Conservation (phyloP, 139 green algal genomes). For the Astrephomene gubernaculifera region DNA sequence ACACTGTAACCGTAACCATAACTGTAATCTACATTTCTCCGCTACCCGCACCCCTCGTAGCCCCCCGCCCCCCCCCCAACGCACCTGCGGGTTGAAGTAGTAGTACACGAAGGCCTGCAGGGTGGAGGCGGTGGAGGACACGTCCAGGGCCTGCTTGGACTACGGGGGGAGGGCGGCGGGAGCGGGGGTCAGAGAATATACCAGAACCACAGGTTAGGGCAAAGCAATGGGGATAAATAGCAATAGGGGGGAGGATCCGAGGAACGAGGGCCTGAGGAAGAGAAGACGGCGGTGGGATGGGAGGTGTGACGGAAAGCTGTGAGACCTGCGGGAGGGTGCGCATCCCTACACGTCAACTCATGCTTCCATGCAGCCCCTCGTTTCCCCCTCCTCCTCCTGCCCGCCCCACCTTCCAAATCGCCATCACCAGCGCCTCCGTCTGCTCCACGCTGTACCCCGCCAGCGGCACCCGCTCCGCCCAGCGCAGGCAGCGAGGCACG, state of each 20-base stretch:
- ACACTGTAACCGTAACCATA: too few species aligned
- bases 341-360: too few species aligned
- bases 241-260: too few species aligned
- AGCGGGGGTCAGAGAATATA: too few species aligned
- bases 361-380: too few species aligned
- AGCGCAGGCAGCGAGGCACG: conserved; percentile 49
- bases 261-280: too few species aligned
- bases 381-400: background rate
- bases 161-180: background rate
- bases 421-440: conserved; percentile 30
- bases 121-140: background rate
- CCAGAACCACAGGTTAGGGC: too few species aligned
- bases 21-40: too few species aligned
- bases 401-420: conserved; percentile 17
- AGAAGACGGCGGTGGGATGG: too few species aligned
- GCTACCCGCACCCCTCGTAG: background rate
- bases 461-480: conserved; percentile 30
- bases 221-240: too few species aligned
- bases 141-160: conserved; percentile 28
- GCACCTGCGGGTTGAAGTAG: conserved; percentile 46
- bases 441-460: background rate
- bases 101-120: conserved; percentile 52
- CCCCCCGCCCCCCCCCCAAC: background rate
- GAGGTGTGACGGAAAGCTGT: too few species aligned
- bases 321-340: too few species aligned